Conservation (phyloP, 805 yeast species). For the Scheffersomyces amazonensis region DNA sequence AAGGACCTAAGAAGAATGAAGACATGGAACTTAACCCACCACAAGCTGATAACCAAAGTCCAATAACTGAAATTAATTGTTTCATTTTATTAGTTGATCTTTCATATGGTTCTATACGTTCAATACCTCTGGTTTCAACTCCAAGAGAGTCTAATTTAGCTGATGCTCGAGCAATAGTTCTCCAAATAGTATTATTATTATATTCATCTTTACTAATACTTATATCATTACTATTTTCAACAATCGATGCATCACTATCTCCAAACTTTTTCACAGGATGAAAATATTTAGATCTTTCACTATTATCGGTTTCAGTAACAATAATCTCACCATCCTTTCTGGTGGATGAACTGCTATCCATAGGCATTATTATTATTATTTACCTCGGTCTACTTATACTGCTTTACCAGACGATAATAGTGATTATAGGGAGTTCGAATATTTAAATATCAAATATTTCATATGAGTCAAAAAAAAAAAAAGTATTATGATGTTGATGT, state of each 20-base stretch:
- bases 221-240: neutral
- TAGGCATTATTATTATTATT: too few relatives aligned
- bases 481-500: too few relatives aligned
- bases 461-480: too few relatives aligned
- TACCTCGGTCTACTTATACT: too few relatives aligned
- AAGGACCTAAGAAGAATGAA: slow-evolving; percentile 72
- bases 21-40: slow-evolving; percentile 92
- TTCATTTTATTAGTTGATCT: slow-evolving; percentile 40
- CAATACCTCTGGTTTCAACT: slow-evolving; percentile 79
- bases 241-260: neutral
- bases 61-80: slow-evolving; percentile 48
- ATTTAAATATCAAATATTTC: too few relatives aligned
- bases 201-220: neutral
- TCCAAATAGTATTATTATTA: slow-evolving; percentile 4
- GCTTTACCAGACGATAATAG: too few relatives aligned
- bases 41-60: slow-evolving; percentile 82
- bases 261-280: neutral
- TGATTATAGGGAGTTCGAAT: too few relatives aligned
- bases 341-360: too few relatives aligned
- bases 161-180: slow-evolving; percentile 9
- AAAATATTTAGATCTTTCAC: neutral
- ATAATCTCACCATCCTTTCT: too few relatives aligned
- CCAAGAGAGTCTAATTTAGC: slow-evolving; percentile 46
- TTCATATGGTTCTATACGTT: slow-evolving; percentile 66
- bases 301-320: too few relatives aligned